These are phyloP conservation scores for Scutellaria baicalensis DNA, from an alignment of 257 asterid species.

Conservation along the genomic window DNA sequence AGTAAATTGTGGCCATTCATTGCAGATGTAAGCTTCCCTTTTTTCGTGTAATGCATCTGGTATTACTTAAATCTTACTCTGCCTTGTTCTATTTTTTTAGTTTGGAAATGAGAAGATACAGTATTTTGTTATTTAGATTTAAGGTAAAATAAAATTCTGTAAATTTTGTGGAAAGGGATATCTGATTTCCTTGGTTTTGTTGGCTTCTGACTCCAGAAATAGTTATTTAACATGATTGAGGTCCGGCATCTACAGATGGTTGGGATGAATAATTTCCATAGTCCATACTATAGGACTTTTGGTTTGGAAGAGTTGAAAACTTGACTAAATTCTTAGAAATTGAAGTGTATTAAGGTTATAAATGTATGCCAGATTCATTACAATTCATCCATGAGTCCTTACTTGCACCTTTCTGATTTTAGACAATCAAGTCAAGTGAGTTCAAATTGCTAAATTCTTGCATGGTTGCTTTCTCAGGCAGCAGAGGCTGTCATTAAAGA, in stretches of 20 bases:
- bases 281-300: not conserved
- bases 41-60: not conserved
- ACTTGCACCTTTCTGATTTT: not conserved
- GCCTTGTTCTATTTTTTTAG: not conserved
- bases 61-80: not conserved
- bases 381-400: not conserved
- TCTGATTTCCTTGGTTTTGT: not conserved
- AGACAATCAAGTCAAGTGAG: conserved; percentile 4
- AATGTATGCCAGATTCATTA: not conserved
- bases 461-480: conserved; percentile 56
- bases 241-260: not conserved
- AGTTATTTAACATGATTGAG: not conserved
- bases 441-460: not conserved
- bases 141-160: not conserved
- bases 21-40: conserved; percentile 77
- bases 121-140: not conserved
- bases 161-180: not conserved
- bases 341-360: not conserved
- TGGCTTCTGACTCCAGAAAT: not conserved
- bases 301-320: not conserved
- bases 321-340: not conserved
- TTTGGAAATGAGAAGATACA: not conserved
- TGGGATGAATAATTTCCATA: not conserved
- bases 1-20: conserved; percentile 91
- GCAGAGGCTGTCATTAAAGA: conserved; percentile 92